Evolutionary conservation across 176 grass and related monocot species (phyloP), one percentile per base, ranked within the genome.

Genomic region (Miscanthus lutarioriparius): DNA sequence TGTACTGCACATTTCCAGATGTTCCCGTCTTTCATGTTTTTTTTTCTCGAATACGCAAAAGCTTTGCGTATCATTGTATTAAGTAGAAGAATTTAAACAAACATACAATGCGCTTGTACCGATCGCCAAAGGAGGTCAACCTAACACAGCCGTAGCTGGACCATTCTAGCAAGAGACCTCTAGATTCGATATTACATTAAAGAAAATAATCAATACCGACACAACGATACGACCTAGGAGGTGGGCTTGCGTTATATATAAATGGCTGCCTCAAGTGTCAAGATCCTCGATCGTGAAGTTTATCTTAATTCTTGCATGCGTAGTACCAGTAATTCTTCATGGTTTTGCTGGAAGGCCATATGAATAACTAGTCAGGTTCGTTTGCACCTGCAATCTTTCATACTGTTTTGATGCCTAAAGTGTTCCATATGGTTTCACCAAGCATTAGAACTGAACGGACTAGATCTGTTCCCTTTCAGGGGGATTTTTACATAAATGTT

Each of bases 221-320:
- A n/a, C n/a, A n/a, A n/a, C n/a, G n/a, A n/a, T n/a, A n/a, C n/a
- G n/a, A n/a, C n/a, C n/a, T n/a, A n/a, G n/a, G n/a, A n/a, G n/a
- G n/a, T n/a, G n/a, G n/a, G n/a, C n/a, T n/a, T n/a, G n/a, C n/a
- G n/a, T 12, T 1, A 37, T 1, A 45, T 58, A 10, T 74, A 54
- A 83, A 80, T 80, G 27, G 19, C n/a, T 71, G 51, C 22, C 78
- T 72, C 23, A 28, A 28, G 68, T 73, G 41, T 58, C 25, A 74
- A 4, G 0, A 43, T 47, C 4, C 61, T 13, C 10, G 63, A 14
- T 72, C n/a, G 40, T 76, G 20, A 77, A 78, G 35, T 71, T 71
- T 41, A 25, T 71, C 6, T 73, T 73, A 47, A 47, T 73, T 44
- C 74, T 51, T 80, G 36, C 27, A 26, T 78, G 30, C 45, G 9